Percentiles rank a stretch among this genome's conserved stretches.
These are phyloP conservation scores for Hypomontagnella monticulosa DNA, from an alignment of 495 filamentous ascomycete species.

Conservation along the genomic window DNA sequence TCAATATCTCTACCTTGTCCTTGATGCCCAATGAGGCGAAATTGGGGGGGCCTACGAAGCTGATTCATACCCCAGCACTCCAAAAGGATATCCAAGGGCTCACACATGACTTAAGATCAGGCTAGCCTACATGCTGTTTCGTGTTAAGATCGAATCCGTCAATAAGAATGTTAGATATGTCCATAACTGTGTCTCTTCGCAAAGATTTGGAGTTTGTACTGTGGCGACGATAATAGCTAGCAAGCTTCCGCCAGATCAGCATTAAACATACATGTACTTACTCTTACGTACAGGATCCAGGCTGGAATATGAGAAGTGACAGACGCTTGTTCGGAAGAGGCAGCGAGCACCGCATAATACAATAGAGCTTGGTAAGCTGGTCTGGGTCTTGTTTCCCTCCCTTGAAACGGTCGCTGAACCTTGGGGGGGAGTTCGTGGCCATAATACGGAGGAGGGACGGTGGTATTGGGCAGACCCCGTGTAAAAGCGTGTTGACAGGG, in stretches of 20 bases:
- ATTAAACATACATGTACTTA: conserved; percentile 2
- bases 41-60: conserved; percentile 17
- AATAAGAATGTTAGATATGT: background rate
- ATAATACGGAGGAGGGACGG: conserved; percentile 27
- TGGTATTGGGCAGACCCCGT: conserved; percentile 33
- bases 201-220: conserved; percentile 8
- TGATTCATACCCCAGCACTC: conserved; percentile 10
- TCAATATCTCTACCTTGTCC: conserved; percentile 18
- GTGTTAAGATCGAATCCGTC: conserved; percentile 5
- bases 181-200: background rate
- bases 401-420: conserved; percentile 24
- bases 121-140: conserved; percentile 14
- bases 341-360: conserved; percentile 22
- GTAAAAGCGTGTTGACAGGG: conserved; percentile 35
- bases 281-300: conserved; percentile 20
- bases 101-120: conserved; percentile 5
- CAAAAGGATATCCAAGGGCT: background rate
- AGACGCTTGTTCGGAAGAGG: conserved; percentile 33
- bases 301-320: conserved; percentile 27
- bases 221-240: conserved; percentile 28
- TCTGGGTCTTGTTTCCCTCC: conserved; percentile 17
- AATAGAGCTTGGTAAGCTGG: conserved; percentile 27
- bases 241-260: conserved; percentile 4
- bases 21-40: conserved; percentile 32
- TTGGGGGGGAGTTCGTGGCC: conserved; percentile 9